Evolutionary conservation across 495 filamentous ascomycete genomes (phyloP), one percentile per base, ranked within the genome.

Genomic region (Sporormia fimetaria): DNA sequence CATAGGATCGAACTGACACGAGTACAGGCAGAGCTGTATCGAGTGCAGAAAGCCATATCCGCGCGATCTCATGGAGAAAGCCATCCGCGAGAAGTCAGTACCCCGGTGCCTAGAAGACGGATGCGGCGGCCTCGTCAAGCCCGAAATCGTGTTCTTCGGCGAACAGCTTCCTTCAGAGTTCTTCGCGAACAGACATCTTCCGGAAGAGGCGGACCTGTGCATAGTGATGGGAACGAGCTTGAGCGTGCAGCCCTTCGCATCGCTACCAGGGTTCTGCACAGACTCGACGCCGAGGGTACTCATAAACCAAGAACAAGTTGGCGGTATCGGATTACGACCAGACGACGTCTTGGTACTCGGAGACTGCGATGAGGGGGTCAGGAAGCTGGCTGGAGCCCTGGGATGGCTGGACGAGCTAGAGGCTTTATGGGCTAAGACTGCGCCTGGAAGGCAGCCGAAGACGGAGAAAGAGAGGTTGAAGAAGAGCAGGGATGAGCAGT

Each of bases 111-210:
- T 59, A 8, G 53, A 52, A 0, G 35, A 56, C 15, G 51, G 67
- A 20, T 98, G 92, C 57, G 66, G 73, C 15, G 88, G 87, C 0
- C 59, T 93, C 4, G 85, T 96, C 33, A 96, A 98, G 62, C 90
- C 90, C 2, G 88, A 95, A 52, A 96, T 98, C 62, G 86, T 93
- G 3, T 98, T 98, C 63, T 98, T 96, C 55, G 78, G 78, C 37
- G 80, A 86, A 59, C 52, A 62, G 17, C 63, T 98, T 20, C 92
- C 90, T 0, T 57, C 58, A 7, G 53, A 57, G 0, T 98, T 96
- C 59, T 76, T 78, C 51, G 49, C 60, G 3, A 81, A 76, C 43
- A 62, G 65, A 15, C 42, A 52, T 16, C 50, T 80, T 12, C 71
- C 75, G 1, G 62, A 52, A 11, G 56, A 67, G 44, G 84, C 87